phyloP scores from a whole-genome alignment of 257 asterid species.

The Salvia hispanica region DNA sequence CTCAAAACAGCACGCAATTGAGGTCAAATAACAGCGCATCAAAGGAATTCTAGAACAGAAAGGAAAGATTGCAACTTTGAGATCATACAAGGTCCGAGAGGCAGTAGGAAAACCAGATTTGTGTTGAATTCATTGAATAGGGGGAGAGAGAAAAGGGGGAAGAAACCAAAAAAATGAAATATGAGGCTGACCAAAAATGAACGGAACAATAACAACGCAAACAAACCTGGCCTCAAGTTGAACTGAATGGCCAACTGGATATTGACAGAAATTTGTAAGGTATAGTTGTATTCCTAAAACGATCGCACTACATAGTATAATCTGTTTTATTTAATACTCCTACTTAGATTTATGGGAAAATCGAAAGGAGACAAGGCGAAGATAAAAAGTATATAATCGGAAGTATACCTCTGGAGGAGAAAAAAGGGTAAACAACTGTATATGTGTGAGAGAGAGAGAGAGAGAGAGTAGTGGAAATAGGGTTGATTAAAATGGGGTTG shows the following conservation, averaged over 20 bases:
- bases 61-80: constrained; percentile 45
- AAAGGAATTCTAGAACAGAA: no score
- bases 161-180: constrained; percentile 1
- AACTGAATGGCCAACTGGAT: constrained; percentile 33
- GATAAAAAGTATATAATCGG: no score
- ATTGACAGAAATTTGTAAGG: constrained; percentile 16
- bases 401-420: no score
- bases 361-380: no score
- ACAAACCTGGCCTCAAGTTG: constrained; percentile 29
- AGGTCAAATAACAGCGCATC: constrained; percentile 19
- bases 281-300: constrained; percentile 11
- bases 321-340: no score
- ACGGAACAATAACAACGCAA: constrained; percentile 22
- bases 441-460: no score
- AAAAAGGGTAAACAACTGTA: no score
- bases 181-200: neutral
- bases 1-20: neutral
- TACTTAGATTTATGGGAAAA: no score
- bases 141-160: neutral
- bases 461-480: no score
- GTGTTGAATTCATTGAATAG: constrained; percentile 24
- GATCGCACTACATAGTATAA: constrained; percentile 12
- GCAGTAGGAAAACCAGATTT: constrained; percentile 29
- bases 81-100: constrained; percentile 40
- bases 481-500: no score